Evolutionary conservation across 2,329 filamentous ascomycete genomes (phyloP).

Genomic region (Bipolaris bicolor): DNA sequence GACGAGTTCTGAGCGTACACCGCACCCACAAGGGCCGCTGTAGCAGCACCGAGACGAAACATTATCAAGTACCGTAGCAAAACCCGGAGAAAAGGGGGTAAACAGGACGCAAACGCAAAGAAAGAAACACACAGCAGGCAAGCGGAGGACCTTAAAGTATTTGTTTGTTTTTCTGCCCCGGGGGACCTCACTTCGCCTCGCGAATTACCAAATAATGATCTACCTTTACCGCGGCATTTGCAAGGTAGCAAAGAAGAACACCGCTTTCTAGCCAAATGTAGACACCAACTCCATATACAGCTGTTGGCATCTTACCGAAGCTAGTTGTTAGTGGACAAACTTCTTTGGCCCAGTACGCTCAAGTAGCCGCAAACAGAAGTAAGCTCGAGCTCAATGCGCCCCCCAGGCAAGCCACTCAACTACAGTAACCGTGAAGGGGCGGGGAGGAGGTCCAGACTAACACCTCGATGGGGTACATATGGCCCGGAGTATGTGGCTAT

Average conservation of each 20-base stretch:
- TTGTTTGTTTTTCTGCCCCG: not conserved
- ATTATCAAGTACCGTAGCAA: conserved; percentile 21
- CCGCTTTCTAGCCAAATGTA: not conserved
- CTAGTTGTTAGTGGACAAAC: not conserved
- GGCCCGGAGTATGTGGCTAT: conserved; percentile 2
- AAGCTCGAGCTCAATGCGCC: not conserved
- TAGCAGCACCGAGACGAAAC: conserved; percentile 29
- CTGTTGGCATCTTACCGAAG: conserved; percentile 6
- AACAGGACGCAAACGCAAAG: too few relatives aligned
- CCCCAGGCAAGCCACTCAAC: conserved; percentile 7
- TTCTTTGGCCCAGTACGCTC: not conserved
- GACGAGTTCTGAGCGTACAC: conserved; percentile 33
- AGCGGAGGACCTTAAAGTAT: not conserved
- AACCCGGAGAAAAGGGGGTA: too few relatives aligned
- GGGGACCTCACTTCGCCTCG: not conserved
- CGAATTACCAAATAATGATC: not conserved
- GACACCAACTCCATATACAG: conserved; percentile 4
- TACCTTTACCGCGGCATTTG: not conserved
- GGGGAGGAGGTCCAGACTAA: not conserved
- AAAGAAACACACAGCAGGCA: not conserved
- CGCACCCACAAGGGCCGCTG: conserved; percentile 31
- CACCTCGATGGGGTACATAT: conserved; percentile 1
- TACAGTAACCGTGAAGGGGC: not conserved
- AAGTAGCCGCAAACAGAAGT: conserved; percentile 3
- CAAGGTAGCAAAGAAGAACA: not conserved